Base-by-base conservation (phyloP, 257 asterid genomes). In the Petunia secreta region DNA sequence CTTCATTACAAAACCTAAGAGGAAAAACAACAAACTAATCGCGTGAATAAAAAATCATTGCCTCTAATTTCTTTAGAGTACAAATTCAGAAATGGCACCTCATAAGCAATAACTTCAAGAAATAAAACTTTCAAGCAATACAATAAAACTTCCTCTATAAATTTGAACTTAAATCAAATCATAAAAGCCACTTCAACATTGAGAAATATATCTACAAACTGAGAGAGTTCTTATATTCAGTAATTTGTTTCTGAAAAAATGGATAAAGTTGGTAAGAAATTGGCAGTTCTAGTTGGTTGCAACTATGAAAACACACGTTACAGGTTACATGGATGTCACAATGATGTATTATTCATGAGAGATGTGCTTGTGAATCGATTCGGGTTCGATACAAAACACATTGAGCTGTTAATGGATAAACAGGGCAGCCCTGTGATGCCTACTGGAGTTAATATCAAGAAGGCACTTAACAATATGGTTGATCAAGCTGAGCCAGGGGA, bases 261-360 rank as follows among this genome's bases (percentile, higher is more conserved):
- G 94, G 91, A 80, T 82, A 83, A 83, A 77, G 88, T 88, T 78
- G 90, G 91, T 76, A 89, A 85, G 65, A 91, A 83, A 41, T 41
- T 87, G 88, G 95, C 95, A 76, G 95, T 93, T 86, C 86, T 92
- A 75, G 98, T 92, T 16, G 98, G 98, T 14, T 93, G 98, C 89
- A 93, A 93, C 84, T 93, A 93, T n/a, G 92, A 92, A 36, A 81
- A 86, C 86, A 93, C 97, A 55, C 85, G 75, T 0, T 62, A 91
- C 78, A 89, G 90, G 84, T 85, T 94, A 38, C 93, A 57, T 43
- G 97, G 97, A 34, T 94, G 98, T 84, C 94, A 91, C 75, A 92
- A 94, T 41, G 96, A 92, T 46, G 97, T 91, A 64, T 63, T 84
- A 14, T 90, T 87, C n/a, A 91, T 91, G 94, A 86, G 80, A 6